These are phyloP conservation scores for Pseudopyricularia cyperi DNA, from an alignment of 2,329 filamentous ascomycete genomes.

Conservation along the genomic window DNA sequence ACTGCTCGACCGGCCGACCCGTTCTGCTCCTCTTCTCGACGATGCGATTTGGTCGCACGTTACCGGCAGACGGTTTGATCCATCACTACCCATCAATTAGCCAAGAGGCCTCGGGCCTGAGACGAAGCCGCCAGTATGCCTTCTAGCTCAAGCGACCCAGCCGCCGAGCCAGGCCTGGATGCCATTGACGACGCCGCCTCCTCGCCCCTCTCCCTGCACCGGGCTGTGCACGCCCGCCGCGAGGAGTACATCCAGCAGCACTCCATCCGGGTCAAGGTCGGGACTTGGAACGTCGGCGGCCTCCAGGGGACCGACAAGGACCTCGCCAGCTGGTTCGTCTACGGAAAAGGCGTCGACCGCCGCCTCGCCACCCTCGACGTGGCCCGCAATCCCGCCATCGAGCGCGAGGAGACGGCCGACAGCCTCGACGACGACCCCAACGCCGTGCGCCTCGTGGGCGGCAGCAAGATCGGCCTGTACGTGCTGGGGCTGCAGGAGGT, in stretches of 20 bases:
- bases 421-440: slow-evolving; percentile 21
- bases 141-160: slow-evolving; percentile 8
- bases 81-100: neutral
- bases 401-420: slow-evolving; percentile 30
- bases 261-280: slow-evolving; percentile 73
- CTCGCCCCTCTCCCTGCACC: slow-evolving; percentile 45
- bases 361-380: slow-evolving; percentile 42
- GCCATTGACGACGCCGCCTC: slow-evolving; percentile 23
- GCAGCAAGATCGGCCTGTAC: slow-evolving; percentile 73
- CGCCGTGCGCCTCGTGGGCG: slow-evolving; percentile 34
- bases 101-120: too few species aligned
- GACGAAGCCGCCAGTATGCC: slow-evolving; percentile 3
- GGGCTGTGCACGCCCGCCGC: slow-evolving; percentile 57
- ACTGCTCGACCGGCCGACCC: too few species aligned
- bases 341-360: slow-evolving; percentile 57
- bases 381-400: slow-evolving; percentile 23
- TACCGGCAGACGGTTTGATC: neutral
- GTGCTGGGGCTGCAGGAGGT: slow-evolving; percentile 86
- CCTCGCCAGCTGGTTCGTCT: slow-evolving; percentile 76
- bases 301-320: slow-evolving; percentile 79
- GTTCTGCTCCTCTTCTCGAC: neutral
- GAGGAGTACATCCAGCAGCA: slow-evolving; percentile 67
- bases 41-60: neutral
- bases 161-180: slow-evolving; percentile 25
- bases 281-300: slow-evolving; percentile 88